Evolutionary conservation across 208 protist species (phyloP), one percentile per base, ranked within the genome.

Genomic region (Crithidia acanthocephali): DNA sequence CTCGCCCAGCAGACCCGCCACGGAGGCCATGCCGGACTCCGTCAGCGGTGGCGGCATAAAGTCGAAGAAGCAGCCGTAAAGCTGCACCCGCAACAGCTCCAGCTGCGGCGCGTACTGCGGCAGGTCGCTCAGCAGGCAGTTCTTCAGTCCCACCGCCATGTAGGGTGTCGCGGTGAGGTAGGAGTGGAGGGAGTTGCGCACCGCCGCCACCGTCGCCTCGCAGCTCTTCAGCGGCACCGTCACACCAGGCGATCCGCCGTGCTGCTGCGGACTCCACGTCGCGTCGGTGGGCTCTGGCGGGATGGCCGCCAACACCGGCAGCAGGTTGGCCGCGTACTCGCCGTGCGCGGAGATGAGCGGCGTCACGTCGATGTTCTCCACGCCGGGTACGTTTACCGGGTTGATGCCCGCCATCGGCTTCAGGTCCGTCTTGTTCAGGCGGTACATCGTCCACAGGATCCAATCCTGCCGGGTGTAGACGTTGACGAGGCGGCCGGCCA

Each of bases 401-500:
- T 67, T 83, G 68, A 91, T 83, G 37, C 91, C 91, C 13, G 88
- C 86, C 81, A 96, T 87, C 48, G 91, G 91, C 45, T 81, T 85
- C 63, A 94, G 45, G 55, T 88, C 72, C 16, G 79, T 80, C 60
- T 90, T 83, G 63, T 90, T 90, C 44, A 79, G 79, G 25, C 86
- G 84, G 79, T 95, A 94, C 79, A 96, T 79, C 51, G 92, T 67
- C 78, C 84, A 90, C 66, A 98, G 76, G 9, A 90, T 63, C 84
- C 84, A 95, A 74, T 98, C 94, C 52, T 83, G 71, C 37, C 84
- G 84, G 20, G 85, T 92, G 80, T 96, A 96, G 42, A 93, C 81
- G 71, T 98, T 98, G 25, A 97, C 74, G 8, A 98, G 62, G 18
- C 94, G 86, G 2, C 94, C 94, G 35, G 89, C 94, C 40, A 92